Conservation (phyloP, 352 stramenopile species). For the Phytopythium mirpurense region DNA sequence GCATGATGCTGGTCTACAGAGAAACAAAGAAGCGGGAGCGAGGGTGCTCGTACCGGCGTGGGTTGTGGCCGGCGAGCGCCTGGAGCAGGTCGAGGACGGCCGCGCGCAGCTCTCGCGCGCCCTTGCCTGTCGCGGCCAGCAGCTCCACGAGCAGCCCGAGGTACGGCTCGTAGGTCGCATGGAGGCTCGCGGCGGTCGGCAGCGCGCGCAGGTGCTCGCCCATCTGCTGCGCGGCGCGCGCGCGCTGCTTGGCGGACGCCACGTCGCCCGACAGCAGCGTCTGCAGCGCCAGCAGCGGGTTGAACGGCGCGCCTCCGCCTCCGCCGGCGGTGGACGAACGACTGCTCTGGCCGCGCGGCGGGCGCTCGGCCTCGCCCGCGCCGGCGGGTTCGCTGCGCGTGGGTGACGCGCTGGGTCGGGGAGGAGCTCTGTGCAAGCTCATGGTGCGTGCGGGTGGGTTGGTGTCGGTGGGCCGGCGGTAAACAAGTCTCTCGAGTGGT, state of each 20-base stretch:
- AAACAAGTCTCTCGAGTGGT: neutral
- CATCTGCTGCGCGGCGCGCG: constrained; percentile 40
- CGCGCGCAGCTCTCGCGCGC: constrained; percentile 28
- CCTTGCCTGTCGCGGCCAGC: constrained; percentile 22
- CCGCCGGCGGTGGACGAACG: neutral
- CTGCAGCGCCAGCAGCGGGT: constrained; percentile 40
- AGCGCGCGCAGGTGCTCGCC: constrained; percentile 28
- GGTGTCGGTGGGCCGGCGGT: neutral
- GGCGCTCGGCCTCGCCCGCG: constrained; percentile 10
- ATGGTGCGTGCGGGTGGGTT: too few relatives aligned
- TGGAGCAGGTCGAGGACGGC: constrained; percentile 33
- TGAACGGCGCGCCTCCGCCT: constrained; percentile 14
- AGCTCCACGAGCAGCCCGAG: constrained; percentile 31
- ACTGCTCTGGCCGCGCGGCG: neutral
- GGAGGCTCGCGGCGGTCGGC: constrained; percentile 16
- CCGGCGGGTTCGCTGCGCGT: constrained; percentile 3
- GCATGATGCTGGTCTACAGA: neutral
- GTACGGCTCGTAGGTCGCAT: constrained; percentile 49
- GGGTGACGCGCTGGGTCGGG: neutral
- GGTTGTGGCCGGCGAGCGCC: constrained; percentile 33
- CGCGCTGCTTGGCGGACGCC: constrained; percentile 29
- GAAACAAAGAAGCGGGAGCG: neutral
- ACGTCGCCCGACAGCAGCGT: constrained; percentile 34
- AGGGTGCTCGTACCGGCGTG: constrained; percentile 20
- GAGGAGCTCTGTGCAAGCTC: neutral